Evolutionary conservation across 2,329 filamentous ascomycete species (phyloP), one percentile per base, ranked within the genome.

Genomic region (Fusarium verrucosum): DNA sequence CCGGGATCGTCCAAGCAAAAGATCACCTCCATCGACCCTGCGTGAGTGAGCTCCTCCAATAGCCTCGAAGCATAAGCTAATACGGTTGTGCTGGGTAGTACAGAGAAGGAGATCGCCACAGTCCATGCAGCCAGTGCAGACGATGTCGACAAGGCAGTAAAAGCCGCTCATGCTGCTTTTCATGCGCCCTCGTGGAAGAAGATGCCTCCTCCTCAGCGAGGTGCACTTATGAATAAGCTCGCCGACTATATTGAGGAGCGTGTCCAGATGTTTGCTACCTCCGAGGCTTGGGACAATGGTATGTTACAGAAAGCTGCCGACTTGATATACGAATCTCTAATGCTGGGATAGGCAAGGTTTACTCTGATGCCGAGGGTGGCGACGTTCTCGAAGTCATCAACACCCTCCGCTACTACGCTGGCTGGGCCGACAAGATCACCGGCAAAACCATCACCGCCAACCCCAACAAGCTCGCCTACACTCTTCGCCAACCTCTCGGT

Each of bases 391-490:
- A 82, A 56, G 74, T 80, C 17, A 62, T 77, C 46, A 75, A 69
- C 51, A 65, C 65, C 7, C 53, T 73, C 33, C 65, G 71, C 8
- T 75, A 76, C 64, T 76, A 76, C 73, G 91, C 85, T 70, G 92
- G 92, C 57, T 95, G 89, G 88, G 90, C 92, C 68, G 92, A 95
- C 82, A 96, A 95, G 86, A 88, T 93, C 66, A 84, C 87, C 75
- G 92, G 92, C 76, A 91, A 92, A 82, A 91, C 92, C 51, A 88
- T 94, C 66, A 89, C 93, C 69, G 89, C 90, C 64, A 82, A 85
- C 73, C 84, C 85, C 50, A 87, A 90, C 64, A 91, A 88, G 76
- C 92, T 94, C 79, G 89, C 90, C 79, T 94, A 94, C 80, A 92
- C 90, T 56, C 72, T 87, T n/a, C 68, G 71, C 14, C 69, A 73